Percentiles rank a stretch among this genome's conserved stretches.
Evolutionary conservation across 164 flowering plant genomes (phyloP).

Genomic region (Vitis labrusca): DNA sequence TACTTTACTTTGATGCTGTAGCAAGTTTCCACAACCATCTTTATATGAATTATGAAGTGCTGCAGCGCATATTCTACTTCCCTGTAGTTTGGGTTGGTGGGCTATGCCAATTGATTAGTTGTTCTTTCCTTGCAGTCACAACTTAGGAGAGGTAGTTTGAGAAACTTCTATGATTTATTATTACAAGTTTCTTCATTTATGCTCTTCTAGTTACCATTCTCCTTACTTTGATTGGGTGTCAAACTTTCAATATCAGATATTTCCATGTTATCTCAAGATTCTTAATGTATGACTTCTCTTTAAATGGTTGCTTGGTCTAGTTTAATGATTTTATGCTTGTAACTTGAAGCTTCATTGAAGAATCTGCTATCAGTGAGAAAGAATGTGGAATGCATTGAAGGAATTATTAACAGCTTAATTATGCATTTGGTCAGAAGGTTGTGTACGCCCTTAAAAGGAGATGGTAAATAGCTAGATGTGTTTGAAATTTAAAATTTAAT

Average conservation of each 20-base stretch:
- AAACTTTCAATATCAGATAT: too few species aligned
- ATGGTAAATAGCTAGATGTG: slow-evolving; percentile 39
- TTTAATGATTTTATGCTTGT: neutral
- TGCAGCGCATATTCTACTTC: neutral
- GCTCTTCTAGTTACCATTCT: too few species aligned
- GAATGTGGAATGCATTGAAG: slow-evolving; percentile 54
- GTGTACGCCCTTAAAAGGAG: slow-evolving; percentile 41
- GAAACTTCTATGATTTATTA: too few species aligned
- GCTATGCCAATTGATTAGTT: neutral
- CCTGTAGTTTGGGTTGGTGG: neutral
- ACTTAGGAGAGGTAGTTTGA: too few species aligned
- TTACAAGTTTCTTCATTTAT: too few species aligned
- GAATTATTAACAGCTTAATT: slow-evolving; percentile 56
- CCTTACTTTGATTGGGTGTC: too few species aligned
- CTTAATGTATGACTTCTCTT: slow-evolving; percentile 2
- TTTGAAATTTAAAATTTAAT: neutral
- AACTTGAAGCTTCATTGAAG: slow-evolving; percentile 63
- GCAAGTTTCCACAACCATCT: neutral
- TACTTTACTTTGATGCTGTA: neutral
- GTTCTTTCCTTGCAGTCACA: neutral
- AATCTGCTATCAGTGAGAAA: slow-evolving; percentile 33
- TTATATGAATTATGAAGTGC: neutral
- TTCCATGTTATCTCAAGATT: neutral
- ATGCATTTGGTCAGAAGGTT: slow-evolving; percentile 60
- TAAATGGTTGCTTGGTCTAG: neutral